These are phyloP conservation scores for Acmispon strigosus DNA, from an alignment of 306 rosid species.

Conservation along the genomic window DNA sequence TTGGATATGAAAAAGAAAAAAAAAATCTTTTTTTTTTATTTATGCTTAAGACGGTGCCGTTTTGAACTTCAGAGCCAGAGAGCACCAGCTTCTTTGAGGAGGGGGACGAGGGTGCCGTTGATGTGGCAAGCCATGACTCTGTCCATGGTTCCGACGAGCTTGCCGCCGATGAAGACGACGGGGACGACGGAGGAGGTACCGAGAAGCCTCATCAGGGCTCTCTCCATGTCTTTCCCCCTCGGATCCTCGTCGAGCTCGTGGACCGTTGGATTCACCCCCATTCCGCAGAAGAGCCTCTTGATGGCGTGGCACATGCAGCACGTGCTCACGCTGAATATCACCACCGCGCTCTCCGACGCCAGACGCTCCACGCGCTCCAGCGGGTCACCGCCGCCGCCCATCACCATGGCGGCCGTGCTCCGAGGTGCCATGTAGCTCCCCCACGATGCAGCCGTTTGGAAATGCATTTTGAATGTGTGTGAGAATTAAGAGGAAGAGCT, in stretches of 20 bases:
- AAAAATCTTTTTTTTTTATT: no score
- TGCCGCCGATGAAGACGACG: constrained; percentile 85
- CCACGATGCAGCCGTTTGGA: constrained; percentile 52
- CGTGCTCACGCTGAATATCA: constrained; percentile 79
- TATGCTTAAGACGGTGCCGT: no score
- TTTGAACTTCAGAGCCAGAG: constrained; percentile 56
- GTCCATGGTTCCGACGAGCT: constrained; percentile 84
- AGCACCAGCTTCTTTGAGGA: constrained; percentile 95
- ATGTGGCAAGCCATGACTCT: constrained; percentile 90
- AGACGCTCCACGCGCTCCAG: constrained; percentile 63
- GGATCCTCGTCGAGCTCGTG: constrained; percentile 87
- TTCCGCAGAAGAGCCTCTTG: constrained; percentile 80
- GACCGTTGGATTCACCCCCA: constrained; percentile 87
- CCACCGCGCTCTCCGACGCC: constrained; percentile 90
- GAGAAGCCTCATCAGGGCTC: constrained; percentile 57
- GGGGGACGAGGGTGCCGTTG: constrained; percentile 84
- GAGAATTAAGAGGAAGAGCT: neutral
- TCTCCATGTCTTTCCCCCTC: constrained; percentile 69
- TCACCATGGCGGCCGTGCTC: neutral
- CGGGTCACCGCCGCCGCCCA: constrained; percentile 34
- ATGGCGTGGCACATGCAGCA: constrained; percentile 98
- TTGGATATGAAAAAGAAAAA: no score
- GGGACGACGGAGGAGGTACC: constrained; percentile 59
- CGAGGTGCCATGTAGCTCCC: constrained; percentile 37
- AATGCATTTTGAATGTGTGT: constrained; percentile 38